phyloP scores from a whole-genome alignment of 1,284 basidiomycete species.

The Cryptococcus sp. region DNA sequence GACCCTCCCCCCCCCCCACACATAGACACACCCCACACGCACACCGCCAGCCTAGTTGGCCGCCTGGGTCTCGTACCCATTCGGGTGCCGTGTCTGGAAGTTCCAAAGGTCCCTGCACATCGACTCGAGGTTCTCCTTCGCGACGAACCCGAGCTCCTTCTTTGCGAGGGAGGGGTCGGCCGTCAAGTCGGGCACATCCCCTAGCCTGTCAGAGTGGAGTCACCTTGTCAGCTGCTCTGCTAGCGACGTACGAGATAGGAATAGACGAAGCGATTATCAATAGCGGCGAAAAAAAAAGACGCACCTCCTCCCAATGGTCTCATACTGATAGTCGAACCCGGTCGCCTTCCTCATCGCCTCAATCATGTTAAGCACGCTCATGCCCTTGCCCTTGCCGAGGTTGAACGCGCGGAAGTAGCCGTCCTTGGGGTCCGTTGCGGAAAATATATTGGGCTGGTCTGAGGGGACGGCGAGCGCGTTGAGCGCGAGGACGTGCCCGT shows the following conservation, averaged over 20 bases:
- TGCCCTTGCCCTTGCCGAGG: conserved; percentile 87
- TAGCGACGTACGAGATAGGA: neutral
- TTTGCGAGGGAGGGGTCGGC: conserved; percentile 89
- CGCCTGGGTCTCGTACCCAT: conserved; percentile 57
- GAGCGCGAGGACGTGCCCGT: conserved; percentile 88
- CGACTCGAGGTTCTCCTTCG: conserved; percentile 70
- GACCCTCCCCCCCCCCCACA: no score
- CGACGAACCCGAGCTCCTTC: conserved; percentile 91
- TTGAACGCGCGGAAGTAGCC: conserved; percentile 88
- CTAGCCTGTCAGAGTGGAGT: conserved; percentile 58
- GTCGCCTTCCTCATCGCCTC: conserved; percentile 93
- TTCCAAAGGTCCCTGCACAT: conserved; percentile 94
- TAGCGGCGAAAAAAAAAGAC: conserved; percentile 35
- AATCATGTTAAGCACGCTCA: conserved; percentile 90
- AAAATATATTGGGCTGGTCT: conserved; percentile 38
- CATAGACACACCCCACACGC: no score
- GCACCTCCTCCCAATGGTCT: conserved; percentile 83
- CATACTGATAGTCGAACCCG: conserved; percentile 81
- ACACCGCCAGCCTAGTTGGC: no score
- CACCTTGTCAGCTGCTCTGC: neutral
- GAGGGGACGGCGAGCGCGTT: conserved; percentile 59
- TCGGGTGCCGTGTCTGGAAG: conserved; percentile 81
- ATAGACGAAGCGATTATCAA: neutral
- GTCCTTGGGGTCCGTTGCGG: conserved; percentile 42
- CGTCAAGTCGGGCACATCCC: conserved; percentile 95